A percentile compares a stretch with the other conserved stretches of the same genome.
phyloP scores from a whole-genome alignment of 305 asterid genomes.

The Fraxinus platypoda region DNA sequence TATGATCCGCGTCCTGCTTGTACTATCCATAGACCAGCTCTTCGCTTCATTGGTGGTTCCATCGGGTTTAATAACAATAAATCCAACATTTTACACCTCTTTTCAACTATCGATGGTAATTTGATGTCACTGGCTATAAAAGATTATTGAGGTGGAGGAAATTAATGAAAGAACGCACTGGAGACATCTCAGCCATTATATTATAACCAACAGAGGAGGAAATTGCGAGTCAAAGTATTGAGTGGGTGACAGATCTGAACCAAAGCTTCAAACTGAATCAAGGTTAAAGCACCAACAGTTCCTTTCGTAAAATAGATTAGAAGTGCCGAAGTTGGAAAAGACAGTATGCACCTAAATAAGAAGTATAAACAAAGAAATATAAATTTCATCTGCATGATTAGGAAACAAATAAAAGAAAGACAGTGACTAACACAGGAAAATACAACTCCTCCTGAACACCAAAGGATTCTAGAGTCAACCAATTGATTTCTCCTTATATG shows the following conservation, averaged over 20 bases:
- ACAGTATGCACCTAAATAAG: neutral
- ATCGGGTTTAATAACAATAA: constrained; percentile 48
- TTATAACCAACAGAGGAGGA: constrained; percentile 3
- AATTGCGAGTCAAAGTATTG: neutral
- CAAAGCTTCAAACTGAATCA: constrained; percentile 22
- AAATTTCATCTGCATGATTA: constrained; percentile 15
- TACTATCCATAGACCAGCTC: constrained; percentile 76
- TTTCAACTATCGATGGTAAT: constrained; percentile 17
- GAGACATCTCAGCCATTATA: constrained; percentile 19
- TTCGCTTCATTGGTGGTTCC: constrained; percentile 87
- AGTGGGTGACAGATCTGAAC: constrained; percentile 1
- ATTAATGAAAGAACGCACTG: constrained; percentile 27
- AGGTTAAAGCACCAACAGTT: constrained; percentile 3
- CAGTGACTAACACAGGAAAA: neutral
- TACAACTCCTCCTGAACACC: constrained; percentile 1
- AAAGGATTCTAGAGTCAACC: constrained; percentile 1
- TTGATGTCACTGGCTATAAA: constrained; percentile 20
- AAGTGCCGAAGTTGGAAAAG: neutral
- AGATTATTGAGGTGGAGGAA: constrained; percentile 23
- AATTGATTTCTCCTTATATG: neutral
- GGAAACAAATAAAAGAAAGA: constrained; percentile 7
- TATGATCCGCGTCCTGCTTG: constrained; percentile 98
- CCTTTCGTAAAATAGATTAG: constrained; percentile 7
- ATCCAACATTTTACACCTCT: constrained; percentile 48
- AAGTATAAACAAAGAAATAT: constrained; percentile 14